Percentiles rank a stretch among this genome's conserved stretches.
phyloP scores from a whole-genome alignment of 192 early-diverging fungal species.

The Radiomyces spectabilis region DNA sequence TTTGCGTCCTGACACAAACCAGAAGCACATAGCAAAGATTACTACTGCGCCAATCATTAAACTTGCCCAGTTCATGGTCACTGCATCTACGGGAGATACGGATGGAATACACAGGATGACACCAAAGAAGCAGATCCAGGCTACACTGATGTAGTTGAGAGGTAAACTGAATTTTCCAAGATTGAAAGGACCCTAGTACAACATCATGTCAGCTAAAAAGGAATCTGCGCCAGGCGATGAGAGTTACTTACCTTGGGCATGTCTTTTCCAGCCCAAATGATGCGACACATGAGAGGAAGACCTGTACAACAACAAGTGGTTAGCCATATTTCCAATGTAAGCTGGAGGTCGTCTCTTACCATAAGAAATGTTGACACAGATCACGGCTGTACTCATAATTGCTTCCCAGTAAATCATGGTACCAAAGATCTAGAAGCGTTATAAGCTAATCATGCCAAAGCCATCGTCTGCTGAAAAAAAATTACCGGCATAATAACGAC shows the following conservation, averaged over 20 bases:
- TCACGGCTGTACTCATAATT: conserved; percentile 38
- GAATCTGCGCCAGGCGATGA: too few relatives aligned
- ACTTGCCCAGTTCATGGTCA: conserved; percentile 37
- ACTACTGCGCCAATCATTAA: conserved; percentile 28
- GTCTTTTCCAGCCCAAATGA: conserved; percentile 27
- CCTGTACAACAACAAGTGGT: not conserved
- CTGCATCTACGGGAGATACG: conserved; percentile 16
- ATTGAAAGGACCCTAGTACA: conserved; percentile 31
- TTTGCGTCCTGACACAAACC: conserved; percentile 32
- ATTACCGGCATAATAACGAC: conserved; percentile 31
- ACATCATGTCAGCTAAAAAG: too few relatives aligned
- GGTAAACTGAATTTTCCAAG: conserved; percentile 27
- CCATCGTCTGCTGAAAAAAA: not conserved
- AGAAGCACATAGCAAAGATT: conserved; percentile 30
- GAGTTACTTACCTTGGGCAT: conserved; percentile 29
- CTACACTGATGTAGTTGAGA: conserved; percentile 25
- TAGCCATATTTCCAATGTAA: not conserved
- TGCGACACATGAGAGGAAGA: conserved; percentile 27
- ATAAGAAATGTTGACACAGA: conserved; percentile 35
- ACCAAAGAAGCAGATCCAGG: conserved; percentile 35
- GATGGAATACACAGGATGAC: conserved; percentile 33
- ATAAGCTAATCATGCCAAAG: too few relatives aligned
- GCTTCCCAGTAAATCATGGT: conserved; percentile 30
- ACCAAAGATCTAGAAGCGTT: conserved; percentile 20
- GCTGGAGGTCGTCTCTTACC: too few relatives aligned